phyloP scores from a whole-genome alignment of 2,329 filamentous ascomycete species.

The Colletotrichum sp. region DNA sequence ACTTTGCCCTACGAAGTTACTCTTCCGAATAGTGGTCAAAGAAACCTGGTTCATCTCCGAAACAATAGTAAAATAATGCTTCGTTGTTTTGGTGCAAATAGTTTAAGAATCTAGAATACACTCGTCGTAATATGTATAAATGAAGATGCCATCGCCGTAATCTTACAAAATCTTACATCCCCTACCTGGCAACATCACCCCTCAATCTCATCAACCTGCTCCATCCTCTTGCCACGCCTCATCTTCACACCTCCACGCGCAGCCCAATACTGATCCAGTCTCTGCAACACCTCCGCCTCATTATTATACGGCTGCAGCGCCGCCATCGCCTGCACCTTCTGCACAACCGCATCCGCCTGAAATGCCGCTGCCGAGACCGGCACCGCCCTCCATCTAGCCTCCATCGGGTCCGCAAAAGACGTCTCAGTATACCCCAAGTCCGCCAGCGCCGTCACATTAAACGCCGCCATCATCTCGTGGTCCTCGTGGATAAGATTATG shows the following conservation, averaged over 20 bases:
- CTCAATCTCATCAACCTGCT: background rate
- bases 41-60: background rate
- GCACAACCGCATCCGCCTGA: background rate
- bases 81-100: background rate
- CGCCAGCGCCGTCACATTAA: constrained; percentile 43
- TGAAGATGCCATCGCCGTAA: accelerated
- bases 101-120: background rate
- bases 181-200: background rate
- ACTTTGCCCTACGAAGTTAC: no score
- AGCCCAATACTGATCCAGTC: background rate
- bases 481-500: constrained; percentile 53
- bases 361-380: background rate
- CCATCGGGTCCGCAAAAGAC: constrained; percentile 42
- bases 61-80: accelerated
- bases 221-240: constrained; percentile 18
- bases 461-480: constrained; percentile 51
- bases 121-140: background rate
- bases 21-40: no score
- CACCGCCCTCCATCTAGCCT: constrained; percentile 33
- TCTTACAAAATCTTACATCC: background rate
- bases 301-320: constrained; percentile 14
- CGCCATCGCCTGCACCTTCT: constrained; percentile 11
- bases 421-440: constrained; percentile 43
- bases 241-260: constrained; percentile 20
- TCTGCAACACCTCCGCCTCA: background rate